A percentile compares a stretch with the other conserved stretches of the same genome.
phyloP scores from a whole-genome alignment of 1,284 basidiomycete genomes.

The Agaricales sp. region DNA sequence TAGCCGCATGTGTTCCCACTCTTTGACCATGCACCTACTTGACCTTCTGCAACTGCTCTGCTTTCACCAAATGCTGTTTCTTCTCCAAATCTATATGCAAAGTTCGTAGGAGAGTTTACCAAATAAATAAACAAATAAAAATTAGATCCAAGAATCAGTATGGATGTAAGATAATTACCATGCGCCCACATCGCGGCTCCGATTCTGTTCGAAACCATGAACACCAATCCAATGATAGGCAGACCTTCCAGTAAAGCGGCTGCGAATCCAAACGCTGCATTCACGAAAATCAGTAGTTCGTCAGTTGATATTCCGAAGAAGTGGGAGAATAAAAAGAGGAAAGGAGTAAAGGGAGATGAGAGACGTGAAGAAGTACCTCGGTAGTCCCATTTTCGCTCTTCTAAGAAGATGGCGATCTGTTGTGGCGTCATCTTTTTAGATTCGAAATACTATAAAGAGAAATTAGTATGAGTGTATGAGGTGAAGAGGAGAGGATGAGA shows the following conservation, averaged over 20 bases:
- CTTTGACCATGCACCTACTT: no score
- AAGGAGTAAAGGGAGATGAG: no score
- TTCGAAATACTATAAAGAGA: slow-evolving; percentile 65
- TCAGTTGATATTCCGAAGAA: not conserved
- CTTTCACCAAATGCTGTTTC: not conserved
- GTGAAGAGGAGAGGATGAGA: slow-evolving; percentile 1
- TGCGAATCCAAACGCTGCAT: slow-evolving; percentile 68
- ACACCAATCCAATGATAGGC: slow-evolving; percentile 69
- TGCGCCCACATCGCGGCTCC: slow-evolving; percentile 90
- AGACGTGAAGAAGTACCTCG: slow-evolving; percentile 33
- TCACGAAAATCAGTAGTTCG: not conserved
- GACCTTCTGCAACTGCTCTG: not conserved
- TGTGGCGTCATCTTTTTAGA: slow-evolving; percentile 68
- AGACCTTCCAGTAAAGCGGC: slow-evolving; percentile 71
- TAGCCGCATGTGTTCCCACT: no score
- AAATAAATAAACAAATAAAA: no score
- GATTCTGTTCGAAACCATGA: slow-evolving; percentile 77
- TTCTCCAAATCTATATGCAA: not conserved
- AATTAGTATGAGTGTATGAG: not conserved
- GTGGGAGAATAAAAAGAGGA: not conserved
- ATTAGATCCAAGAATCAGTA: not conserved
- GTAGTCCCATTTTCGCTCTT: slow-evolving; percentile 84
- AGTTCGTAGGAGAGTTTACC: not conserved
- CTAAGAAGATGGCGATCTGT: slow-evolving; percentile 66
- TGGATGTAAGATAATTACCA: slow-evolving; percentile 32